phyloP scores from a whole-genome alignment of 2,329 filamentous ascomycete species.

The Blumeria hordei region DNA sequence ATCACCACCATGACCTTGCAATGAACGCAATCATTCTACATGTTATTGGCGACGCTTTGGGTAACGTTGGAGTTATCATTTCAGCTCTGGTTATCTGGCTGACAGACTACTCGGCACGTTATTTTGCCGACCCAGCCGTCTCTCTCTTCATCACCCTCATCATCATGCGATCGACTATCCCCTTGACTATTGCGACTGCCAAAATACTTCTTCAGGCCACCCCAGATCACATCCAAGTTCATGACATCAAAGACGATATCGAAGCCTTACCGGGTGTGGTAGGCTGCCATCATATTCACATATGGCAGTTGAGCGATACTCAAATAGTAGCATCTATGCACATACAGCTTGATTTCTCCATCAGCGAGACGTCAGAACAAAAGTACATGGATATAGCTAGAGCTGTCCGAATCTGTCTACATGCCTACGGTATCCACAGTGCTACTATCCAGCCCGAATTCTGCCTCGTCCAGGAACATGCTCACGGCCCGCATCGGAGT shows the following conservation, averaged over 20 bases:
- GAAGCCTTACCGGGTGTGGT: constrained; percentile 62
- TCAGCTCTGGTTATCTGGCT: constrained; percentile 82
- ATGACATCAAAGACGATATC: constrained; percentile 84
- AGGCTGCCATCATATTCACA: constrained; percentile 85
- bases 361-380: constrained; percentile 52
- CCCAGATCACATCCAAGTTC: constrained; percentile 64
- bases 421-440: constrained; percentile 88
- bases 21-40: constrained; percentile 71
- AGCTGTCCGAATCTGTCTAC: constrained; percentile 65
- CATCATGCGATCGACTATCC: constrained; percentile 49
- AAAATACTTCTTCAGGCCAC: constrained; percentile 88
- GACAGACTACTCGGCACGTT: constrained; percentile 55
- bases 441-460: constrained; percentile 95
- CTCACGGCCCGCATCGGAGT: constrained; percentile 7
- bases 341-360: constrained; percentile 74
- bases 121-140: constrained; percentile 76
- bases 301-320: constrained; percentile 92
- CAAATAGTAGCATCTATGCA: constrained; percentile 87
- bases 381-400: constrained; percentile 81
- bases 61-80: constrained; percentile 65
- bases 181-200: constrained; percentile 54
- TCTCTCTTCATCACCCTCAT: constrained; percentile 82
- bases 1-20: constrained; percentile 73
- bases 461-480: constrained; percentile 24
- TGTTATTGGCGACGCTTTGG: constrained; percentile 61